phyloP scores from a whole-genome alignment of 2,329 filamentous ascomycete species.

The Monosporascus sp. region DNA sequence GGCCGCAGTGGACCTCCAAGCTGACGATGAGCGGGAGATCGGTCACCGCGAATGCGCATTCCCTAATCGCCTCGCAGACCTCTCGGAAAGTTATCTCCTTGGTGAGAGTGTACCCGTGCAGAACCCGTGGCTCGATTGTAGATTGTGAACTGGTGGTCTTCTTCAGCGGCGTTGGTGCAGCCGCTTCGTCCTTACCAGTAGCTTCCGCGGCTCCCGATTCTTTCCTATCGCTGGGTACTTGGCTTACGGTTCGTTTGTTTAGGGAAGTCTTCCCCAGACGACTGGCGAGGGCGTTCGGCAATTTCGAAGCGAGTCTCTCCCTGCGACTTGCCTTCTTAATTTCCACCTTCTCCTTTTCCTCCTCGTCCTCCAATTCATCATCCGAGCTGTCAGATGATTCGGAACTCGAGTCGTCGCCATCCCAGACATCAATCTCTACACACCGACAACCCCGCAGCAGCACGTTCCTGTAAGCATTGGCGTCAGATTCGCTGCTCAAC shows the following conservation, averaged over 20 bases:
- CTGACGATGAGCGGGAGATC: constrained; percentile 89
- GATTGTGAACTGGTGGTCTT: constrained; percentile 22
- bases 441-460: constrained; percentile 82
- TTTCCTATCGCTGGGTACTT: constrained; percentile 2
- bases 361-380: constrained; percentile 44
- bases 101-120: constrained; percentile 88
- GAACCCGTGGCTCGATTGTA: constrained; percentile 65
- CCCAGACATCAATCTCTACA: constrained; percentile 94
- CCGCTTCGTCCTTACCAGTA: background rate
- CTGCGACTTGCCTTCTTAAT: constrained; percentile 58
- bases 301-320: constrained; percentile 59
- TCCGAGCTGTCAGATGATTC: constrained; percentile 59
- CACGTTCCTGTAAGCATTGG: constrained; percentile 80
- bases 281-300: constrained; percentile 37
- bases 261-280: constrained; percentile 45
- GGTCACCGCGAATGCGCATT: constrained; percentile 69
- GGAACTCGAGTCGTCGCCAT: constrained; percentile 71
- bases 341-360: constrained; percentile 43
- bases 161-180: constrained; percentile 8
- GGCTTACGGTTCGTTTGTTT: constrained; percentile 31
- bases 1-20: constrained; percentile 80
- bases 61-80: constrained; percentile 74
- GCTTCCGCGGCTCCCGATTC: constrained; percentile 1
- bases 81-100: constrained; percentile 81
- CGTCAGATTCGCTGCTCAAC: constrained; percentile 79